Base-by-base conservation (phyloP, 2,329 filamentous ascomycete genomes). In the Pseudocercospora eumusae region DNA sequence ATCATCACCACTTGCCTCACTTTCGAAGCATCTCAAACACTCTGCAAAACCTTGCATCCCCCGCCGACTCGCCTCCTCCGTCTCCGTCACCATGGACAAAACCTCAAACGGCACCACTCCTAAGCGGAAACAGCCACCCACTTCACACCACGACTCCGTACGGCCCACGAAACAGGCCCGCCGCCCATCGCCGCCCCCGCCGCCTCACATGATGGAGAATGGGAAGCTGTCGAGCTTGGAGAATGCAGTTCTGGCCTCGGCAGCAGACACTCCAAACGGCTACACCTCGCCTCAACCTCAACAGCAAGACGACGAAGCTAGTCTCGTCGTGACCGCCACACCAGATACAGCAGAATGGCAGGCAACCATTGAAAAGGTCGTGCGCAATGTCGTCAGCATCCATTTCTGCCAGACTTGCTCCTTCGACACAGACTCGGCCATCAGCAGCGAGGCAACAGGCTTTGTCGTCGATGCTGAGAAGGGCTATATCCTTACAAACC, bases 341-440 rank as follows among this genome's bases (percentile, higher is more conserved):
- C 55, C 75, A 53, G 89, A 92, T 70, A 90, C 88, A 2, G 87
- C 87, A 23, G 93, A 96, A 79, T 99, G 95, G 95, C 93, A 98
- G 78, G 90, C 88, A 56, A 97, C 93, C 0, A 96, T 98, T 64
- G 93, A 97, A 77, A 89, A 87, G 64, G 95, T 99, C 2, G 93
- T 99, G 58, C 88, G 89, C 75, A 96, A 93, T 70, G 95, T 98
- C 18, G 95, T 99, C 55, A 96, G 93, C n/a, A 98, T 99, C 72
- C 90, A 96, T 69, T 99, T 99, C 80, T 98, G 93, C 76, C 92
- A 97, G 82, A 97, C 95, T 0, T 96, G 91, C 76, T 93, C 93
- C 23, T 99, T 99, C 76, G 95, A 99, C 76, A 98, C 95, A n/a
- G 95, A 99, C 71, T 82, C 91, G 27, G 95, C 95, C 6, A 84